phyloP scores from a whole-genome alignment of 2,329 filamentous ascomycete species.

The Botrytis aclada region DNA sequence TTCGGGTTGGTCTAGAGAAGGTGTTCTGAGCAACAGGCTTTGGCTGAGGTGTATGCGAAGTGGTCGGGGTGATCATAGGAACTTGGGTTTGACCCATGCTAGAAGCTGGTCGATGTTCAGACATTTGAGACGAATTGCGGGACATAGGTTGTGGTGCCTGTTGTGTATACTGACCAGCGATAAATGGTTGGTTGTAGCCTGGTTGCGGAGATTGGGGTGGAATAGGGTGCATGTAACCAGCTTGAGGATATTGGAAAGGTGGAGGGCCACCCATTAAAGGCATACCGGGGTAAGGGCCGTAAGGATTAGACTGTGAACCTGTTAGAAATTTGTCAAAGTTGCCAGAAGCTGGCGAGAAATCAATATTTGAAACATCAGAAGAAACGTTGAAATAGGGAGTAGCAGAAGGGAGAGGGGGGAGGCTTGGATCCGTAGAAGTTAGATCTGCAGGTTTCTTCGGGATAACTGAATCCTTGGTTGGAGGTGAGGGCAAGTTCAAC shows the following conservation, averaged over 20 bases:
- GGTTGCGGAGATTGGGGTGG: slow-evolving; percentile 46
- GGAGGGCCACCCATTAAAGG: slow-evolving; percentile 42
- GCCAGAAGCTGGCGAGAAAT: slow-evolving; percentile 67
- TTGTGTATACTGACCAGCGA: slow-evolving; percentile 40
- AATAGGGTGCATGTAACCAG: slow-evolving; percentile 48
- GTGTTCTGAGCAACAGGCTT: slow-evolving; percentile 44
- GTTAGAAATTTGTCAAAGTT: slow-evolving; percentile 60
- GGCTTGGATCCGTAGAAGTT: slow-evolving; percentile 19
- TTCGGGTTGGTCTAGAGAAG: slow-evolving; percentile 41
- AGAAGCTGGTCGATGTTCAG: slow-evolving; percentile 54
- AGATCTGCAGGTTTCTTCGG: slow-evolving; percentile 13
- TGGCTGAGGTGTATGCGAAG: slow-evolving; percentile 52
- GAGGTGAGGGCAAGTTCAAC: slow-evolving; percentile 10
- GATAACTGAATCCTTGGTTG: slow-evolving; percentile 14
- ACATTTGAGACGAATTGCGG: slow-evolving; percentile 75
- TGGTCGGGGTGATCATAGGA: slow-evolving; percentile 35
- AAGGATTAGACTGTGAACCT: slow-evolving; percentile 58
- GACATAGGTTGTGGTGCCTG: slow-evolving; percentile 70
- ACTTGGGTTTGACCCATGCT: slow-evolving; percentile 39
- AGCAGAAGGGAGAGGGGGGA: slow-evolving; percentile 32
- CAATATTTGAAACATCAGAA: slow-evolving; percentile 39
- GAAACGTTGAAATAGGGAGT: slow-evolving; percentile 29
- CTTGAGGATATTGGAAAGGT: slow-evolving; percentile 44
- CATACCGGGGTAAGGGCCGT: slow-evolving; percentile 46
- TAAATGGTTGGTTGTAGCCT: slow-evolving; percentile 46